phyloP scores from a whole-genome alignment of 2,329 filamentous ascomycete species.

The Keithomyces neogunnii region DNA sequence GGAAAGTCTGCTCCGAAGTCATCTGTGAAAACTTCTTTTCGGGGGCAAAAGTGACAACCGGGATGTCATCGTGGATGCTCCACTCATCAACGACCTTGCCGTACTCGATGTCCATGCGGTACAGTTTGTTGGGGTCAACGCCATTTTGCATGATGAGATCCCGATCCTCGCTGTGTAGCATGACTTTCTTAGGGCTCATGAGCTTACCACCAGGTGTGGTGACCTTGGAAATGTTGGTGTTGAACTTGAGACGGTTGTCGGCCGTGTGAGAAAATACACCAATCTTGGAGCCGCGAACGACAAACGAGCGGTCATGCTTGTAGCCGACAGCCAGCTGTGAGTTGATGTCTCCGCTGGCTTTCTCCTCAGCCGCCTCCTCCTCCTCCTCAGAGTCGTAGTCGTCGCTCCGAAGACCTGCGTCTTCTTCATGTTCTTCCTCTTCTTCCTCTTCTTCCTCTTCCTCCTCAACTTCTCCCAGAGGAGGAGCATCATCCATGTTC shows the following conservation, averaged over 20 bases:
- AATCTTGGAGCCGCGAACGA: constrained; percentile 95
- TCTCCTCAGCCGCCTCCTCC: constrained; percentile 61
- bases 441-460: constrained; percentile 49
- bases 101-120: constrained; percentile 95
- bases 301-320: constrained; percentile 94
- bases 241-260: constrained; percentile 89
- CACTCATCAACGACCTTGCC: constrained; percentile 98
- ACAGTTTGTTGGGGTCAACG: constrained; percentile 80
- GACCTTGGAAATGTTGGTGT: constrained; percentile 94
- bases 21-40: constrained; percentile 98
- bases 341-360: constrained; percentile 72
- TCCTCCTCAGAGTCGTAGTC: constrained; percentile 64
- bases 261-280: constrained; percentile 96
- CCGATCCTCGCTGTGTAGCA: constrained; percentile 85
- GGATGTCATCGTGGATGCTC: constrained; percentile 96
- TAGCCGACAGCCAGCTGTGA: constrained; percentile 92
- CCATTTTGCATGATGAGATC: constrained; percentile 85
- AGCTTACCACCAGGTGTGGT: constrained; percentile 78
- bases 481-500: constrained; percentile 70
- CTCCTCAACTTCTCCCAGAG: constrained; percentile 36
- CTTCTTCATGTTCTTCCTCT: constrained; percentile 53
- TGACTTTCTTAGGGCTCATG: constrained; percentile 93
- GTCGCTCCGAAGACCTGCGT: constrained; percentile 61
- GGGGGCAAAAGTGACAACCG: constrained; percentile 83
- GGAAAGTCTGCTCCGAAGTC: constrained; percentile 89